These are phyloP conservation scores for Echinosphaeria canescens DNA, from an alignment of 2,329 filamentous ascomycete species.

Conservation along the genomic window DNA sequence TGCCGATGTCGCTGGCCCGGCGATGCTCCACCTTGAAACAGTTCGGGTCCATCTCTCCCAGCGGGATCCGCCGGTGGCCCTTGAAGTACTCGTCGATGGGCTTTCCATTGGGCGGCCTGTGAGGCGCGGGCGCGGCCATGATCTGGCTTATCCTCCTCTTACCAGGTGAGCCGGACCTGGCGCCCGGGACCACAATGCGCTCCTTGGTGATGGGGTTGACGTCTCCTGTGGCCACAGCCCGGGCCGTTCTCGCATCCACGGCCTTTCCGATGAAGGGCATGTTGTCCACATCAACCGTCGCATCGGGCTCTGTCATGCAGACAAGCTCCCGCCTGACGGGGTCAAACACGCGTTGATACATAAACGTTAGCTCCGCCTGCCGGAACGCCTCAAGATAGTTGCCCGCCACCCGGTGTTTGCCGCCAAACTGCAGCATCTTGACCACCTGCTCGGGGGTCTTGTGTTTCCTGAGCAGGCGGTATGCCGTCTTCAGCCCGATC, in stretches of 20 bases:
- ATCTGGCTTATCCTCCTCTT: conserved; percentile 14
- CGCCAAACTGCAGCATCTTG: conserved; percentile 71
- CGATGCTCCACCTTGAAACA: conserved; percentile 31
- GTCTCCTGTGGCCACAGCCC: conserved; percentile 58
- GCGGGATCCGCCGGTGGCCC: conserved; percentile 24
- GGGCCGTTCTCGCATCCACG: conserved; percentile 47
- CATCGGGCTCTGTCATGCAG: conserved; percentile 46
- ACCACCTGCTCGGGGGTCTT: conserved; percentile 71
- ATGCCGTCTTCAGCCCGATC: conserved; percentile 82
- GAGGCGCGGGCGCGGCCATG: conserved; percentile 5
- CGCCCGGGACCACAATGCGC: conserved; percentile 17
- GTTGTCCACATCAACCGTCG: conserved; percentile 39
- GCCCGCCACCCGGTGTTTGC: conserved; percentile 58
- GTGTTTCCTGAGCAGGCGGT: conserved; percentile 75
- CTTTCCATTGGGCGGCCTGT: conserved; percentile 16
- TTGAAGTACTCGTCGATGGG: conserved; percentile 34
- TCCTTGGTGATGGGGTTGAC: conserved; percentile 79
- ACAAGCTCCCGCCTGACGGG: conserved; percentile 50
- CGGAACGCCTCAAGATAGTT: conserved; percentile 67
- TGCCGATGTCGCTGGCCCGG: conserved; percentile 22
- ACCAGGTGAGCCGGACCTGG: conserved; percentile 18
- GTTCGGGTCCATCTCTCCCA: conserved; percentile 41
- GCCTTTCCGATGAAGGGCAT: conserved; percentile 66
- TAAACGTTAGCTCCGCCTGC: conserved; percentile 77
- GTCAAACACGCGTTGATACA: conserved; percentile 91